These are phyloP conservation scores for Diospyros kaki DNA, from an alignment of 148 eudicot species.

Conservation along the genomic window DNA sequence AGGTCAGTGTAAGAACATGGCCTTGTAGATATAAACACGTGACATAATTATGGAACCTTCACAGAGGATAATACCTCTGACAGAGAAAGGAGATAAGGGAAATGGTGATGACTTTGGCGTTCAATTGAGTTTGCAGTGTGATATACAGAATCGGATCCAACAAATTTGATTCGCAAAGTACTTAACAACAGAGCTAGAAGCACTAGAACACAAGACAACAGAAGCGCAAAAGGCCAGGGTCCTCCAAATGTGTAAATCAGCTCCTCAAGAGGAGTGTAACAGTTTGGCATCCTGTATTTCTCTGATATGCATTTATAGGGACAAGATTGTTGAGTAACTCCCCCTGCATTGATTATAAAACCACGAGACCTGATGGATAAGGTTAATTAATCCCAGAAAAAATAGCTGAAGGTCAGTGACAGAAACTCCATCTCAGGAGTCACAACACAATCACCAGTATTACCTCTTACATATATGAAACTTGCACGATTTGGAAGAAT, in stretches of 20 bases:
- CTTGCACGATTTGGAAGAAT: constrained; percentile 66
- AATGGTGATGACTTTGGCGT: constrained; percentile 44
- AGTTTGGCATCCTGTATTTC: constrained; percentile 75
- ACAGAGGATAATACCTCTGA: constrained; percentile 51
- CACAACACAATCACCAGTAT: constrained; percentile 6
- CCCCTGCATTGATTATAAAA: constrained; percentile 41
- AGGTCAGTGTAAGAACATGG: not conserved
- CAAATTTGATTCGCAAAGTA: constrained; percentile 50
- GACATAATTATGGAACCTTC: constrained; percentile 9
- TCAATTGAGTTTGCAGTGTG: constrained; percentile 37
- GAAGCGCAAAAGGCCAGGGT: constrained; percentile 67
- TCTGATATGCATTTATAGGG: constrained; percentile 78
- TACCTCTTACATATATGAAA: constrained; percentile 71
- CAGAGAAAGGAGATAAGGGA: constrained; percentile 70
- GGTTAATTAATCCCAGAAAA: not conserved
- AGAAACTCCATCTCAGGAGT: not conserved
- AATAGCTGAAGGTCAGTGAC: not conserved
- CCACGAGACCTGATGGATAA: constrained; percentile 12
- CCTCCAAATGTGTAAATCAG: constrained; percentile 79
- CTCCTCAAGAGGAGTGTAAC: constrained; percentile 85
- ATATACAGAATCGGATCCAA: constrained; percentile 48
- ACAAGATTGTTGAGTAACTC: constrained; percentile 56
- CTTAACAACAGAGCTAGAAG: constrained; percentile 50
- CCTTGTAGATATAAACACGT: not conserved
- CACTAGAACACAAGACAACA: constrained; percentile 39